phyloP scores from a whole-genome alignment of 2,329 filamentous ascomycete species.

The Stenocarpella maydis region DNA sequence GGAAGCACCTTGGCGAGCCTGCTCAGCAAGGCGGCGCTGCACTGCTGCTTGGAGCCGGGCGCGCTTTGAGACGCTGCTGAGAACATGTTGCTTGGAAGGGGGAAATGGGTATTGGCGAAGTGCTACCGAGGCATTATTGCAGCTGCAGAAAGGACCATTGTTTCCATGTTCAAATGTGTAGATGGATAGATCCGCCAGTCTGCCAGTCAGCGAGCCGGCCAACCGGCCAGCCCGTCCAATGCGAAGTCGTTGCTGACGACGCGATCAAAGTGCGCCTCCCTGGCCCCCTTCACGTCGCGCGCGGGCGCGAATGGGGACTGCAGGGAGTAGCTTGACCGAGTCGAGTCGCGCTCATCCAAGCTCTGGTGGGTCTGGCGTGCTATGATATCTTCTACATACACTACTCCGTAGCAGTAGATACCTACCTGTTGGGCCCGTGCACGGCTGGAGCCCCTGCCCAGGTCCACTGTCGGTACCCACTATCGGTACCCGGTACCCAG shows the following conservation, averaged over 20 bases:
- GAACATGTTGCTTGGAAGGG: slow-evolving; percentile 20
- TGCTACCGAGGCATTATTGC: background rate
- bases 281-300: slow-evolving; percentile 19
- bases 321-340: slow-evolving; percentile 15
- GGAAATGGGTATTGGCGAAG: slow-evolving; percentile 33
- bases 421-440: slow-evolving; percentile 15
- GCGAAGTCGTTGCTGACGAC: slow-evolving; percentile 25
- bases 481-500: too few relatives aligned
- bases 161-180: background rate
- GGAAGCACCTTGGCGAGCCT: slow-evolving; percentile 62
- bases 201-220: background rate
- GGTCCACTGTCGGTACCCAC: too few relatives aligned
- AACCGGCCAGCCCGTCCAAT: slow-evolving; percentile 9
- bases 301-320: slow-evolving; percentile 18
- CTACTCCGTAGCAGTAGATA: too few relatives aligned
- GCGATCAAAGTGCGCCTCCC: slow-evolving; percentile 21
- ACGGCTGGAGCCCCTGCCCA: background rate
- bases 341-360: slow-evolving; percentile 16
- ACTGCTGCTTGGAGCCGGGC: slow-evolving; percentile 37
- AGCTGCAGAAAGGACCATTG: background rate
- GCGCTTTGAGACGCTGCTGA: slow-evolving; percentile 33
- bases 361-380: slow-evolving; percentile 17
- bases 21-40: slow-evolving; percentile 45
- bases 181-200: background rate
- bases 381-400: too few relatives aligned